Evolutionary conservation across 2,329 filamentous ascomycete species (phyloP).

Genomic region (Mycogone perniciosa): DNA sequence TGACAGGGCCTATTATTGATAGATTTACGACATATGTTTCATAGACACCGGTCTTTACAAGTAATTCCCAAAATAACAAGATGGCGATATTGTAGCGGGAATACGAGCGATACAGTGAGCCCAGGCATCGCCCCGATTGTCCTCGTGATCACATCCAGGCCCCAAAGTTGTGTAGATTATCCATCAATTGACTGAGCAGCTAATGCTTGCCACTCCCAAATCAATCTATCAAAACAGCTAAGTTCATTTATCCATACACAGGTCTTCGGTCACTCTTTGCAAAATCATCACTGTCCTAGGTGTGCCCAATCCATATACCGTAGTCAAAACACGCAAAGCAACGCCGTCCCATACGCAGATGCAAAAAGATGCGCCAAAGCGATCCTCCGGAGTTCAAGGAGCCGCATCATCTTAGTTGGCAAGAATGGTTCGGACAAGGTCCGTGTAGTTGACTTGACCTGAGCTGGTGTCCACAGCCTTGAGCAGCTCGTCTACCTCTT

Average conservation of each 20-base stretch:
- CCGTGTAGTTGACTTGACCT: conserved; percentile 95
- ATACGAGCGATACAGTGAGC: no score
- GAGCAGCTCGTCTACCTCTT: conserved; percentile 96
- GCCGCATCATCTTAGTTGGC: conserved; percentile 55
- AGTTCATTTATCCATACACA: conserved; percentile 7
- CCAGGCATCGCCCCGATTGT: no score
- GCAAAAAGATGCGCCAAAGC: conserved; percentile 21
- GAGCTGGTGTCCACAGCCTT: conserved; percentile 96
- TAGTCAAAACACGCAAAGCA: conserved; percentile 19
- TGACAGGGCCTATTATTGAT: no score
- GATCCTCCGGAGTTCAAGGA: conserved; percentile 11
- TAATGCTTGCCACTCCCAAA: not conserved
- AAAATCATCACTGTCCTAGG: conserved; percentile 10
- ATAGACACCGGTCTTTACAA: no score
- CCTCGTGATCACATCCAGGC: not conserved
- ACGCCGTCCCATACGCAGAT: conserved; percentile 29
- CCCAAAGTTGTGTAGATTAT: not conserved
- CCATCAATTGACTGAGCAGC: not conserved
- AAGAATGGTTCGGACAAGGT: conserved; percentile 80
- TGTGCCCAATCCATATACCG: conserved; percentile 11
- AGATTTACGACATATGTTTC: no score
- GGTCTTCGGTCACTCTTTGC: conserved; percentile 5
- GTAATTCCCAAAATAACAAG: no score
- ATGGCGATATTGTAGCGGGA: no score
- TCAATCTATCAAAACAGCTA: conserved; percentile 3